A percentile compares a stretch with the other conserved stretches of the same genome.
Evolutionary conservation across 352 stramenopile genomes (phyloP).

Genomic region (Globisporangium spiculum): DNA sequence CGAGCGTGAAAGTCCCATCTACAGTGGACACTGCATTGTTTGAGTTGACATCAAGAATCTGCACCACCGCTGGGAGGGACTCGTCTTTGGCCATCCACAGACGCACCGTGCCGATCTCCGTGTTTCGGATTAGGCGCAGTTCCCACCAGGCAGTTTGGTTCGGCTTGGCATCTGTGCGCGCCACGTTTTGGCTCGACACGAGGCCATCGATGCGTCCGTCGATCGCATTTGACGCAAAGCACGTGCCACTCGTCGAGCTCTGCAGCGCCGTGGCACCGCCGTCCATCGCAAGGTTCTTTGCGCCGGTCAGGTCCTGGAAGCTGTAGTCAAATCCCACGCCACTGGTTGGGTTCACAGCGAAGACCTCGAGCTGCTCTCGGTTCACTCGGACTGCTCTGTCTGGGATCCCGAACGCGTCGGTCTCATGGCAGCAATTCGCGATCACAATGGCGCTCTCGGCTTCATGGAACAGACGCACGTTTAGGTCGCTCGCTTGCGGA

Average conservation of each 20-base stretch:
- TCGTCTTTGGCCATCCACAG: slow-evolving; percentile 43
- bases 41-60: slow-evolving; percentile 34
- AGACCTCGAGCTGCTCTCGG: slow-evolving; percentile 34
- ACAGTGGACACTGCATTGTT: slow-evolving; percentile 31
- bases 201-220: slow-evolving; percentile 49
- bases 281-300: slow-evolving; percentile 51
- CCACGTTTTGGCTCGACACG: slow-evolving; percentile 45
- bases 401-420: slow-evolving; percentile 43
- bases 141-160: slow-evolving; percentile 64
- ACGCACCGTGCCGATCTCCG: slow-evolving; percentile 53
- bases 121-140: slow-evolving; percentile 41
- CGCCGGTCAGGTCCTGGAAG: slow-evolving; percentile 47
- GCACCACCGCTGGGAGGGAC: slow-evolving; percentile 23
- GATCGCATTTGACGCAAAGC: slow-evolving; percentile 58
- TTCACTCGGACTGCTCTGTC: slow-evolving; percentile 43
- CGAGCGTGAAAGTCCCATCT: slow-evolving; percentile 39
- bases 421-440: slow-evolving; percentile 33
- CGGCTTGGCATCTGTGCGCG: slow-evolving; percentile 33
- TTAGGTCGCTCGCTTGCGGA: slow-evolving; percentile 50
- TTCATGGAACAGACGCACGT: slow-evolving; percentile 49
- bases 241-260: slow-evolving; percentile 58
- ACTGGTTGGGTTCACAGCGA: slow-evolving; percentile 47
- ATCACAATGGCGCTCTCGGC: slow-evolving; percentile 38
- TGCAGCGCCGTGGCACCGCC: slow-evolving; percentile 56
- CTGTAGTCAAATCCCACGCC: slow-evolving; percentile 70